These are phyloP conservation scores for Saccharomycopsis sp. DNA, from an alignment of 805 yeast species.

Conservation along the genomic window DNA sequence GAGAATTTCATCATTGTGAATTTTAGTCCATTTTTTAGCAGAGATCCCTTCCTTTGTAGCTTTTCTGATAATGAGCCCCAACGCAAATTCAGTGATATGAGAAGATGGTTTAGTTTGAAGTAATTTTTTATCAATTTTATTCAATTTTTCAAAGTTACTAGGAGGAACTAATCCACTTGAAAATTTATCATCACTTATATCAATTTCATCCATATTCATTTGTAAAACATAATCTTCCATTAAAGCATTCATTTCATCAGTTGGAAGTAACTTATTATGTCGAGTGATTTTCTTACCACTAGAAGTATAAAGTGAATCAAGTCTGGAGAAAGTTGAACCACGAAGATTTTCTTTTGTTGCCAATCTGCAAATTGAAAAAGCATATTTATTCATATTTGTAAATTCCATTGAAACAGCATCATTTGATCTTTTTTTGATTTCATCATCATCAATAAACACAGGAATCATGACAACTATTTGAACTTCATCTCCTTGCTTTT, in stretches of 20 bases:
- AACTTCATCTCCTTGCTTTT: constrained; percentile 35
- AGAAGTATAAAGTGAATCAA: constrained; percentile 28
- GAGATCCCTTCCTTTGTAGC: too few species aligned
- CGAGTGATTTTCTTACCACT: constrained; percentile 22
- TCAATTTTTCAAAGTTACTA: too few species aligned
- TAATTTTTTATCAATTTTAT: too few species aligned
- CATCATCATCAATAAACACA: constrained; percentile 21
- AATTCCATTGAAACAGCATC: too few species aligned
- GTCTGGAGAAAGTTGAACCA: constrained; percentile 39
- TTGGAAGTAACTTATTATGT: constrained; percentile 26
- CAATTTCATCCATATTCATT: too few species aligned
- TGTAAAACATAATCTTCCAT: constrained; percentile 39
- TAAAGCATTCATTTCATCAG: constrained; percentile 27
- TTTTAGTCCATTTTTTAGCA: too few species aligned
- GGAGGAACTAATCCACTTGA: too few species aligned
- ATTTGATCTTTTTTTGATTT: neutral
- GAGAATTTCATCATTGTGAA: too few species aligned
- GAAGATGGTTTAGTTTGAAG: neutral
- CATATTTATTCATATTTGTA: constrained; percentile 27
- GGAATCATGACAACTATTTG: constrained; percentile 50
- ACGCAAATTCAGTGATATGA: too few species aligned
- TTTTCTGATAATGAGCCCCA: constrained; percentile 1
- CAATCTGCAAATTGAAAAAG: constrained; percentile 41
- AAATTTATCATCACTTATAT: too few species aligned
- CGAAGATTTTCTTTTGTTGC: constrained; percentile 74